Percentiles rank a stretch among this genome's conserved stretches.
Conservation (phyloP, 208 protist species). For the Wallacemonas sp. region DNA sequence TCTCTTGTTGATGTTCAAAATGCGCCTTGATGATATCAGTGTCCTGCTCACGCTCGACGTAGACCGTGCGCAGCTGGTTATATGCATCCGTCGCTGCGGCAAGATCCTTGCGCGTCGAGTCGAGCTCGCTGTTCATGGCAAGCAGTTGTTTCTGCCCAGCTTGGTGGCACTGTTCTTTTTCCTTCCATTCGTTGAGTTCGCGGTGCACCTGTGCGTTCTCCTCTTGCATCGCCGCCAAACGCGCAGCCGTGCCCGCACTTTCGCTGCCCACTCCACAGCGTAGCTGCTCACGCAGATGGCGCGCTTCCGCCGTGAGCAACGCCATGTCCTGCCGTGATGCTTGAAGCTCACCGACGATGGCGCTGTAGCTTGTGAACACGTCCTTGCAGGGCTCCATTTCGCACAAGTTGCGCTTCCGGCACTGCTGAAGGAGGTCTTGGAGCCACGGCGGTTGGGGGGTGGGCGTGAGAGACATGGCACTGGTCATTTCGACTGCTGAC, state of each 20-base stretch:
- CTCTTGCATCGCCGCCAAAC: neutral
- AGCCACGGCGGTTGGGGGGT: neutral
- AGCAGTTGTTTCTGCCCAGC: neutral
- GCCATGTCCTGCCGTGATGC: neutral
- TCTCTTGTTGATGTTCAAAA: neutral
- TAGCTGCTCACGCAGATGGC: neutral
- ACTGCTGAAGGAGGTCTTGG: neutral
- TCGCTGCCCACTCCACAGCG: neutral
- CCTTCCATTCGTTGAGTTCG: neutral
- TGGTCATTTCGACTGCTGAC: neutral
- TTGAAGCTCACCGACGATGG: neutral
- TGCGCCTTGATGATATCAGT: neutral
- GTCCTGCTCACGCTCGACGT: neutral
- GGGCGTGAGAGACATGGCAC: neutral
- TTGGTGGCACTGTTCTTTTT: neutral
- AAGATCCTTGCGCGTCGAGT: neutral
- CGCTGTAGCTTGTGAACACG: neutral
- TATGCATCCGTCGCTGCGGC: neutral
- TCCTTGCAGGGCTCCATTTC: neutral
- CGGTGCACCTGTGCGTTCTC: neutral
- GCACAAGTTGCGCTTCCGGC: constrained; percentile 4
- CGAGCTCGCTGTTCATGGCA: neutral
- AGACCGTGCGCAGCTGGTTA: neutral
- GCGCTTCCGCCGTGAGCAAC: neutral
- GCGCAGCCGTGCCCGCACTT: neutral